Evolutionary conservation across 202 grass and related monocot genomes (phyloP), one percentile per base, ranked within the genome.

Genomic region (Elaeis oleifera): DNA sequence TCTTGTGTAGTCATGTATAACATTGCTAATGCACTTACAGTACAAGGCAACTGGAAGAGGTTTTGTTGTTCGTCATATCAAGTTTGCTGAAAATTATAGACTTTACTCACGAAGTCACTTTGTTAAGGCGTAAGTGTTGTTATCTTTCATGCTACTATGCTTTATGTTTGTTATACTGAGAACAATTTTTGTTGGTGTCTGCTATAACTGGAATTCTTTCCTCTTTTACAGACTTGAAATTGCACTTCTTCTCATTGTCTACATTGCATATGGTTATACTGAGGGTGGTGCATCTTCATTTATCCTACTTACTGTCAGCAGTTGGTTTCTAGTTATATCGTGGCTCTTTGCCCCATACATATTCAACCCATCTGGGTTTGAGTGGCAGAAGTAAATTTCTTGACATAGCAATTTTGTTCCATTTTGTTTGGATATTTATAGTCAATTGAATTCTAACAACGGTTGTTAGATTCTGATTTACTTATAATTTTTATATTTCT

Each of bases 281-380:
- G 83, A 85, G 60, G 77, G 74, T 0, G 92, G 92, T 59, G 71
- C 82, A 61, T 88, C 87, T 54, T 76, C 92, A 23, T 97, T 91
- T 76, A 85, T 97, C 64, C 84, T 97, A 61, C 60, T 91, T 44
- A 97, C 92, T 60, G 74, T 84, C 68, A 91, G 92, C 64, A 97
- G 92, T 83, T 97, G 92, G 92, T 23, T 97, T 63, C 69, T 97
- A 57, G 92, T 97, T 49, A 36, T 97, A 21, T 97, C 92, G 22
- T 97, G 92, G 92, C 81, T 97, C 61, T 97, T 91, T 18, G 87
- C 92, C 7, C 92, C 87, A 21, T 97, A 97, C 77, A 88, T 97
- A 79, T 97, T 97, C 82, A 97, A 97, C 52, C 92, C 92, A 65
- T 97, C 92, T 77, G 92, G 92, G 69, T 97, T 97, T 50, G 92